Percentiles rank a stretch among this genome's conserved stretches.
Evolutionary conservation across 2,329 filamentous ascomycete species (phyloP).

Genomic region (Fusarium keratoplasticum): DNA sequence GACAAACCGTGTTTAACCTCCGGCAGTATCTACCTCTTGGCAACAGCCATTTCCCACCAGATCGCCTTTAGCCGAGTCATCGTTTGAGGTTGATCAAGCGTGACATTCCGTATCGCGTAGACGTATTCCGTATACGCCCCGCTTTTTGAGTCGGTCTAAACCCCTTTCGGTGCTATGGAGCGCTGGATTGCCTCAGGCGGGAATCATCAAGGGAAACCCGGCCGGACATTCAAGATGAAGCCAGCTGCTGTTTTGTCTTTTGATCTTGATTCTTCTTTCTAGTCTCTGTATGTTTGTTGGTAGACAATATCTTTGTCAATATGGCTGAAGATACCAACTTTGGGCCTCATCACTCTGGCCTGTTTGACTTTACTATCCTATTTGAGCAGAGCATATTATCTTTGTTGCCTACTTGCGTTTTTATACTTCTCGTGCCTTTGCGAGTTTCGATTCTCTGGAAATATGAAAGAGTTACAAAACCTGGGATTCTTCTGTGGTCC

Average conservation of each 20-base stretch:
- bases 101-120: constrained; percentile 6
- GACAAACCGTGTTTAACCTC: too few species aligned
- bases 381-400: constrained; percentile 49
- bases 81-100: background rate
- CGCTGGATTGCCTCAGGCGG: constrained; percentile 1
- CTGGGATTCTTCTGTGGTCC: constrained; percentile 29
- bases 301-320: too few species aligned
- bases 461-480: background rate
- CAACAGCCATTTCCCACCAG: background rate
- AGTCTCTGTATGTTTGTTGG: too few species aligned
- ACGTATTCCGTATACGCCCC: constrained; percentile 16
- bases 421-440: constrained; percentile 38
- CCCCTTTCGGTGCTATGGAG: constrained; percentile 18
- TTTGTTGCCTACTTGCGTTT: constrained; percentile 40
- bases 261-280: too few species aligned
- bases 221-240: background rate
- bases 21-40: background rate
- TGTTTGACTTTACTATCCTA: constrained; percentile 47
- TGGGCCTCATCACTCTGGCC: constrained; percentile 39
- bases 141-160: background rate
- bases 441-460: constrained; percentile 29
- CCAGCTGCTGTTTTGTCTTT: background rate
- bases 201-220: background rate
- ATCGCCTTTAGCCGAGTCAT: background rate
- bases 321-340: constrained; percentile 37